A percentile compares a stretch with the other conserved stretches of the same genome.
Evolutionary conservation across 169 alveolate genomes (phyloP).

Genomic region (Neospora caninum): DNA sequence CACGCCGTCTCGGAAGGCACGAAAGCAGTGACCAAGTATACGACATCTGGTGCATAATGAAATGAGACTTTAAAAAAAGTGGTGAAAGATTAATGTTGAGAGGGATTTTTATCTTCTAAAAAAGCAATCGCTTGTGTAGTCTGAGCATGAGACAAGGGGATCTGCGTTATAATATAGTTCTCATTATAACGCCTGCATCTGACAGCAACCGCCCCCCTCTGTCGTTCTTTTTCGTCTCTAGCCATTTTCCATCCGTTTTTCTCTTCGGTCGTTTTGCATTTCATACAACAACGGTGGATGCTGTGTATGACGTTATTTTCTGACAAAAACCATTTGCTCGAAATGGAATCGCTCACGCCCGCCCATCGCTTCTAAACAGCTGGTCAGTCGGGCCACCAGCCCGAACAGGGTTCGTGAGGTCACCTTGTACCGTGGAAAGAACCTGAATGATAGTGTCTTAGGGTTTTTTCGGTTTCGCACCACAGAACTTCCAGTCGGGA

Average conservation of each 20-base stretch:
- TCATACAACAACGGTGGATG: background rate
- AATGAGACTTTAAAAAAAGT: no score
- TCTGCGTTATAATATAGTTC: background rate
- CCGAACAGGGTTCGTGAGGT: no score
- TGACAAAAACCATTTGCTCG: background rate
- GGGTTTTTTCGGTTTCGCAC: no score
- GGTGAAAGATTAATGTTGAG: background rate
- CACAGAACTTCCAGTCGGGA: no score
- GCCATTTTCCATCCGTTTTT: background rate
- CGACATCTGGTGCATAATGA: constrained; percentile 70
- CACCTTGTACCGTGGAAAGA: no score
- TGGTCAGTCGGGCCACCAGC: no score
- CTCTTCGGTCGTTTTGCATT: background rate
- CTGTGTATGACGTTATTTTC: background rate
- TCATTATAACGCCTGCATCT: background rate
- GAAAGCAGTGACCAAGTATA: constrained; percentile 99
- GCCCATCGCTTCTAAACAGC: background rate
- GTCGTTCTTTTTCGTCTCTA: no score
- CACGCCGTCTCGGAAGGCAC: constrained; percentile 99
- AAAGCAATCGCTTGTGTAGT: background rate
- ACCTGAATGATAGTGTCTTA: no score
- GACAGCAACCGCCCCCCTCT: background rate
- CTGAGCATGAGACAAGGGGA: background rate
- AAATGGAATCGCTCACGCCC: background rate
- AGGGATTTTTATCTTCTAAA: background rate